Evolutionary conservation across 768 basidiomycete genomes (phyloP).

Genomic region (Amanita pallidorosea): DNA sequence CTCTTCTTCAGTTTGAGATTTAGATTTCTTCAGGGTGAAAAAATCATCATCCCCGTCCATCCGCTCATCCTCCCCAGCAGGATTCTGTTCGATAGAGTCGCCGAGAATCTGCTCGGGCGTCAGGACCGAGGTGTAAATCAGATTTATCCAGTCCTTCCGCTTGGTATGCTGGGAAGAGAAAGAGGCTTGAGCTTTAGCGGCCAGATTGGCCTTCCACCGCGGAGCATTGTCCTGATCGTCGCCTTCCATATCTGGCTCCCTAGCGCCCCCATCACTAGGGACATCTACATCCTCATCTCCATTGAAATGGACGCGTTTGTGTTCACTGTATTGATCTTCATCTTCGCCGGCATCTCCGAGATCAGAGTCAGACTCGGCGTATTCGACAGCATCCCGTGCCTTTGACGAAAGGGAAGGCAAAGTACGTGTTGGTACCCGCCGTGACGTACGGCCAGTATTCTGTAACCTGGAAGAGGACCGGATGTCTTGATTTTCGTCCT

Average conservation of each 20-base stretch:
- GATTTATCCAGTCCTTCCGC: constrained; percentile 69
- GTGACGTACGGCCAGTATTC: constrained; percentile 42
- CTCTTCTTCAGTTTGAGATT: constrained; percentile 30
- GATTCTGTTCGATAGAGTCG: constrained; percentile 17
- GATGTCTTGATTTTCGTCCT: constrained; percentile 14
- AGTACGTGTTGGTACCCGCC: constrained; percentile 33
- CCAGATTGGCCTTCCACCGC: constrained; percentile 66
- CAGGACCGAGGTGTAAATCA: constrained; percentile 68
- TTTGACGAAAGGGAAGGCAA: constrained; percentile 22
- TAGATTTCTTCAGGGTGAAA: constrained; percentile 46
- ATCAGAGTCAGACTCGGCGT: constrained; percentile 77
- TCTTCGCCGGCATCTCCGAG: constrained; percentile 36
- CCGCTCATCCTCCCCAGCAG: constrained; percentile 15
- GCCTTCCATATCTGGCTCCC: constrained; percentile 26
- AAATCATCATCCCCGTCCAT: constrained; percentile 55
- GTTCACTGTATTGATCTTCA: constrained; percentile 6
- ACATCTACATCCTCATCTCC: constrained; percentile 35
- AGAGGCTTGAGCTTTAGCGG: constrained; percentile 27
- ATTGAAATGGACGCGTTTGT: constrained; percentile 28
- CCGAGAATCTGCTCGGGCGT: constrained; percentile 57
- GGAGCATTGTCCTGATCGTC: constrained; percentile 38
- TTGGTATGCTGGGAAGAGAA: constrained; percentile 29
- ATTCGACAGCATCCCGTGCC: constrained; percentile 39
- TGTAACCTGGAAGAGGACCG: constrained; percentile 11
- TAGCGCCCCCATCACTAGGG: constrained; percentile 34